Percentiles rank a stretch among this genome's conserved stretches.
phyloP scores from a whole-genome alignment of 1,284 basidiomycete species.

The Fomitopsis palustris region DNA sequence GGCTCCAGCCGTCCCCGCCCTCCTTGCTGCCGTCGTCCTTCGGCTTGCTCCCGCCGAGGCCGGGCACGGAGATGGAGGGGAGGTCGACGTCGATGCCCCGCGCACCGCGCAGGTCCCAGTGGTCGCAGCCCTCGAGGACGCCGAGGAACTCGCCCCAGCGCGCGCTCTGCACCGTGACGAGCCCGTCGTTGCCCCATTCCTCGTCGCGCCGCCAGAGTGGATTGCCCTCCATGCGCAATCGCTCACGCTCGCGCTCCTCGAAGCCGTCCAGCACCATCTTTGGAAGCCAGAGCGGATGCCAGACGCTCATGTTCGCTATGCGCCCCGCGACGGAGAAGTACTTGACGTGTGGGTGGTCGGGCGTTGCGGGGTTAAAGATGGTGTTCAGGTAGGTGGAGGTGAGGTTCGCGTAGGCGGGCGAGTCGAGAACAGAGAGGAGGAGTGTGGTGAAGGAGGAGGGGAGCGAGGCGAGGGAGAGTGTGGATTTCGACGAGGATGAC shows the following conservation, averaged over 20 bases:
- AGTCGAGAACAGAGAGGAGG: slow-evolving; percentile 91
- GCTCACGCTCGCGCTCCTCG: slow-evolving; percentile 51
- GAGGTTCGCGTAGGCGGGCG: slow-evolving; percentile 95
- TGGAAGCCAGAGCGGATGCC: slow-evolving; percentile 96
- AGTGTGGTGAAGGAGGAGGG: slow-evolving; percentile 84
- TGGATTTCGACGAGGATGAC: slow-evolving; percentile 26
- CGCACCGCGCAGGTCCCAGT: slow-evolving; percentile 94
- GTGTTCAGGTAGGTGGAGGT: slow-evolving; percentile 84
- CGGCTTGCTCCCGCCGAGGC: slow-evolving; percentile 15
- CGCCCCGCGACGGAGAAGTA: slow-evolving; percentile 93
- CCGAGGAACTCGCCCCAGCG: slow-evolving; percentile 95
- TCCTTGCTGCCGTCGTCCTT: not conserved
- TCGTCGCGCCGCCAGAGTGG: slow-evolving; percentile 29
- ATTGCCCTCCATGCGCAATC: slow-evolving; percentile 27
- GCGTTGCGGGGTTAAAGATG: slow-evolving; percentile 90
- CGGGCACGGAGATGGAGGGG: slow-evolving; percentile 41
- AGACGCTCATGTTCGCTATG: slow-evolving; percentile 67
- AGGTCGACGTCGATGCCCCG: slow-evolving; percentile 62
- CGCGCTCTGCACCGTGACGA: slow-evolving; percentile 88
- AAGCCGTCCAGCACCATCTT: slow-evolving; percentile 89
- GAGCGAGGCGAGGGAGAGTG: slow-evolving; percentile 49
- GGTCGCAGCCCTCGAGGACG: slow-evolving; percentile 87
- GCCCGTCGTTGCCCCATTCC: slow-evolving; percentile 91
- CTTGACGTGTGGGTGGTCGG: slow-evolving; percentile 79
- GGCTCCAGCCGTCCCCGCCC: slow-evolving; percentile 47